phyloP scores from a whole-genome alignment of 805 yeast genomes.

The Metschnikowia arizonensis region DNA sequence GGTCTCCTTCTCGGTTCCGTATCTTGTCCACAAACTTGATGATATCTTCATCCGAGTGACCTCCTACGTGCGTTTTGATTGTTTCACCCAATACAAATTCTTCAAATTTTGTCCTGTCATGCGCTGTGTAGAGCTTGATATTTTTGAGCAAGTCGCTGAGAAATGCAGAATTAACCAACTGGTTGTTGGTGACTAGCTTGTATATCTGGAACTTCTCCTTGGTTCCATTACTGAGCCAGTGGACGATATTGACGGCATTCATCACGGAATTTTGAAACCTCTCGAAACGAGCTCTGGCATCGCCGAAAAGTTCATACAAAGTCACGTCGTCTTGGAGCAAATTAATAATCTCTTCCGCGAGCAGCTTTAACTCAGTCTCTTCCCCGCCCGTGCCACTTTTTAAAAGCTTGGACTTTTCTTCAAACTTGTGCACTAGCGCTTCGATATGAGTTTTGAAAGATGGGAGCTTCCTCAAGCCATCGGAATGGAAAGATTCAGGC shows the following conservation, averaged over 20 bases:
- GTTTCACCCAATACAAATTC: conserved; percentile 10
- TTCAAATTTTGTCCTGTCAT: conserved; percentile 5
- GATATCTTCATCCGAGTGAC: conserved; percentile 11
- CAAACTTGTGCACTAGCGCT: conserved; percentile 11
- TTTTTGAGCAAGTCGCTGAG: conserved; percentile 22
- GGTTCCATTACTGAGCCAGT: conserved; percentile 16
- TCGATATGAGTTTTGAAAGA: conserved; percentile 37
- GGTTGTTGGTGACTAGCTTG: conserved; percentile 27
- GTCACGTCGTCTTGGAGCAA: conserved; percentile 17
- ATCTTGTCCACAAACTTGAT: conserved; percentile 2
- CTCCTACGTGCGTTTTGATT: conserved; percentile 6
- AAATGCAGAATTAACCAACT: conserved; percentile 25
- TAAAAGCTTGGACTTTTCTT: conserved; percentile 1
- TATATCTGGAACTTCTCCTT: conserved; percentile 31
- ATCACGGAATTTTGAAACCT: conserved; percentile 25
- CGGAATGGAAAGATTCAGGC: conserved; percentile 17
- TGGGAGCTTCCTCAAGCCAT: conserved; percentile 30
- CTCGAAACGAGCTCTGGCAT: conserved; percentile 20
- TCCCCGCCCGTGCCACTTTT: neutral
- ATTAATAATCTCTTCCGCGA: conserved; percentile 6
- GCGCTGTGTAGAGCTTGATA: conserved; percentile 4
- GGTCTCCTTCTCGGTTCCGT: neutral
- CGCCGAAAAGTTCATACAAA: conserved; percentile 14
- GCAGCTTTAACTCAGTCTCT: neutral
- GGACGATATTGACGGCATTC: conserved; percentile 24